These are phyloP conservation scores for Candida broadrunensis DNA, from an alignment of 805 yeast genomes.

Conservation along the genomic window DNA sequence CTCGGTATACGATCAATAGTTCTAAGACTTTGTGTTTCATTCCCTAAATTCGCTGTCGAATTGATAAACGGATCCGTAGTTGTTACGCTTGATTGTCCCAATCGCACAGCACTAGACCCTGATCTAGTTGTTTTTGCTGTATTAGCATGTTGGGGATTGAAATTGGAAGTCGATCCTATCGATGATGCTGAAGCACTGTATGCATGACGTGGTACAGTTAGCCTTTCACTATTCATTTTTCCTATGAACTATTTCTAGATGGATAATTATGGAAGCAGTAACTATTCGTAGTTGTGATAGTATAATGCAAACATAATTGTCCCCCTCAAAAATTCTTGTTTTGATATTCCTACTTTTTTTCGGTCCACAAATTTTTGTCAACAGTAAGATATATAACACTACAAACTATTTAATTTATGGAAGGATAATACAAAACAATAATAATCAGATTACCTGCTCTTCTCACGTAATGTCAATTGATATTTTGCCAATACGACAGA, in stretches of 20 bases:
- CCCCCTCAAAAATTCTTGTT: too few relatives aligned
- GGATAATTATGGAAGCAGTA: too few relatives aligned
- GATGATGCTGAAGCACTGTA: slow-evolving; percentile 10
- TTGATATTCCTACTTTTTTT: too few relatives aligned
- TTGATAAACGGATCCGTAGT: slow-evolving; percentile 10
- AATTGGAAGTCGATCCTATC: background rate
- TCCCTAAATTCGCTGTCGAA: background rate
- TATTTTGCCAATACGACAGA: background rate
- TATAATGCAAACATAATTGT: too few relatives aligned
- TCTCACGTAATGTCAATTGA: too few relatives aligned
- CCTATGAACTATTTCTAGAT: too few relatives aligned
- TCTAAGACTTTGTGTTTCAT: slow-evolving; percentile 13
- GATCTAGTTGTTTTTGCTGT: slow-evolving; percentile 9
- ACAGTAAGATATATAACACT: too few relatives aligned
- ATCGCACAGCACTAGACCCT: slow-evolving; percentile 10
- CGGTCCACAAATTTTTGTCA: too few relatives aligned
- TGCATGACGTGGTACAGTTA: slow-evolving; percentile 4
- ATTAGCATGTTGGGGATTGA: background rate
- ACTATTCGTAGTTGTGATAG: too few relatives aligned
- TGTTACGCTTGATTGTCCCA: slow-evolving; percentile 15
- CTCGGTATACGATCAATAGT: slow-evolving; percentile 50
- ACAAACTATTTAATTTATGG: too few relatives aligned
- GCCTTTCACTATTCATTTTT: background rate
- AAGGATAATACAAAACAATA: too few relatives aligned
- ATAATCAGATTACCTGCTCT: too few relatives aligned